A percentile compares a stretch with the other conserved stretches of the same genome.
Conservation (phyloP, 1,284 basidiomycete species). For the Naganishia sp. region DNA sequence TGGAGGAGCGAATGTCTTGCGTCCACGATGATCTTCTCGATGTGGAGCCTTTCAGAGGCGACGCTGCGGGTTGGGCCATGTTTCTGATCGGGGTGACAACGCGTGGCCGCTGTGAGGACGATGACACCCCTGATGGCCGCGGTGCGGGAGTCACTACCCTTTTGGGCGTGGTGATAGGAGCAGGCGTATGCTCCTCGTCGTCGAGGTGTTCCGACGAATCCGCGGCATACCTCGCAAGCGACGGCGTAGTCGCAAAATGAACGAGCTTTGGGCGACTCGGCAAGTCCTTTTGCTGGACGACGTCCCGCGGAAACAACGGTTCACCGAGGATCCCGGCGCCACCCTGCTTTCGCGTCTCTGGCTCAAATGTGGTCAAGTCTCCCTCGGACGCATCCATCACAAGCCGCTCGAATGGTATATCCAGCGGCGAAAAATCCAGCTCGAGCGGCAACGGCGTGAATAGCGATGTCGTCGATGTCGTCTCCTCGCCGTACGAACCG, state of each 20-base stretch:
- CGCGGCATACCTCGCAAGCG: background rate
- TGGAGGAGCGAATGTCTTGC: constrained; percentile 7
- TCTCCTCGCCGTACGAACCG: background rate
- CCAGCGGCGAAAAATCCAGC: constrained; percentile 14
- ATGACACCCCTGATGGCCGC: background rate
- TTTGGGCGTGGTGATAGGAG: background rate
- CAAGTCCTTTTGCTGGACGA: background rate
- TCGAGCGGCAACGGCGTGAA: constrained; percentile 22
- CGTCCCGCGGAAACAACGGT: background rate
- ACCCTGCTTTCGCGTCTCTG: background rate
- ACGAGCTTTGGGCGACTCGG: constrained; percentile 20
- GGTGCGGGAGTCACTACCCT: background rate
- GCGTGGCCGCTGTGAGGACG: background rate
- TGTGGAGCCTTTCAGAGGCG: background rate
- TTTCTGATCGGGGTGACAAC: constrained; percentile 6
- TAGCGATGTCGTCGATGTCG: background rate
- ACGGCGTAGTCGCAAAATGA: constrained; percentile 22
- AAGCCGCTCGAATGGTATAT: constrained; percentile 6
- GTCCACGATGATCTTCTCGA: constrained; percentile 6
- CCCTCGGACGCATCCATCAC: constrained; percentile 6
- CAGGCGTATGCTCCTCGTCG: background rate
- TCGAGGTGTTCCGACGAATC: background rate
- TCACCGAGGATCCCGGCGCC: background rate
- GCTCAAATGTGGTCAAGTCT: background rate
- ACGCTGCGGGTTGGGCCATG: background rate